These are phyloP conservation scores for Rhodotorula sphaerocarpa DNA, from an alignment of 768 basidiomycete species.

Conservation along the genomic window DNA sequence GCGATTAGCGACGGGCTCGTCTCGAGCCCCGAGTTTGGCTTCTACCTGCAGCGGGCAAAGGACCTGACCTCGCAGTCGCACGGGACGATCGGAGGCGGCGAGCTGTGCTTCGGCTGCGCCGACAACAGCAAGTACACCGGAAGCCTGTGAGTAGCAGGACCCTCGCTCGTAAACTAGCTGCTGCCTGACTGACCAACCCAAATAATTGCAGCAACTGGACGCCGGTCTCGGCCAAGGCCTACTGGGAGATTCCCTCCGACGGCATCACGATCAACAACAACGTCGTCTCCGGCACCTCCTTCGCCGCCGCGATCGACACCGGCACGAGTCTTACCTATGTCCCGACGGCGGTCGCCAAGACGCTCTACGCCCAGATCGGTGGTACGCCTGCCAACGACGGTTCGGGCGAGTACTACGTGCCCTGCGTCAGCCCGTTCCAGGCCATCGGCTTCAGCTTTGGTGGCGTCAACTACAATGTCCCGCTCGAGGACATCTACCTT, in stretches of 20 bases:
- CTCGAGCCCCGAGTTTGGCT: constrained; percentile 19
- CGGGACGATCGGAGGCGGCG: constrained; percentile 32
- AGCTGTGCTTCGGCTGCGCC: constrained; percentile 34
- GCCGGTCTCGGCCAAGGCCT: constrained; percentile 24
- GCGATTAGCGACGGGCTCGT: constrained; percentile 24
- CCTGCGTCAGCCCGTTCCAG: constrained; percentile 22
- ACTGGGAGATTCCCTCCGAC: constrained; percentile 26
- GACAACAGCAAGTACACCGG: constrained; percentile 35
- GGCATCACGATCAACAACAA: constrained; percentile 26
- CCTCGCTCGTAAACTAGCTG: too few relatives aligned
- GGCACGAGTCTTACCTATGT: constrained; percentile 38
- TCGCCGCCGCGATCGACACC: constrained; percentile 37
- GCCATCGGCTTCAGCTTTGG: constrained; percentile 27
- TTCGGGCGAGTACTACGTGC: constrained; percentile 25
- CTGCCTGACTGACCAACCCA: too few relatives aligned
- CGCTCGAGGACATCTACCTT: constrained; percentile 30
- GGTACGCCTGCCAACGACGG: constrained; percentile 11
- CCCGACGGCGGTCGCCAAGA: constrained; percentile 18
- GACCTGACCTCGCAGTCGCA: constrained; percentile 20
- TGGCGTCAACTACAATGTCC: constrained; percentile 27
- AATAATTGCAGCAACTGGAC: constrained; percentile 19
- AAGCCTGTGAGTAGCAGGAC: too few relatives aligned
- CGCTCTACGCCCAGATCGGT: constrained; percentile 27
- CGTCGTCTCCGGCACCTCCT: constrained; percentile 24
- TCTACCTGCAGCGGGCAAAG: constrained; percentile 34